These are phyloP conservation scores for Pleurotus sapidus DNA, from an alignment of 768 basidiomycete genomes.

Conservation along the genomic window DNA sequence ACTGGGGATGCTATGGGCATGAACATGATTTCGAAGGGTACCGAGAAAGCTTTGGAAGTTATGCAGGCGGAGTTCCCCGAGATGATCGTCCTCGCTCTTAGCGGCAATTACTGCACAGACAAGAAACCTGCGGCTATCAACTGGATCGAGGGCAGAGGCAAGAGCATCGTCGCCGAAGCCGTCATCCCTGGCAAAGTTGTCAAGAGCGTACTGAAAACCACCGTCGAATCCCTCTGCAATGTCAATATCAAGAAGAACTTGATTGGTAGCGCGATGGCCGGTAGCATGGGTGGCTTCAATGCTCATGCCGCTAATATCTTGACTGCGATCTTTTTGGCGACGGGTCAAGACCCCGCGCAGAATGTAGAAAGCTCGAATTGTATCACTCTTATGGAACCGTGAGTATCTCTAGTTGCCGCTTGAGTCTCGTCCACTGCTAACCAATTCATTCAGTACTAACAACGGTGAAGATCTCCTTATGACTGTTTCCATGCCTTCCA, in stretches of 20 bases:
- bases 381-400: constrained; percentile 99
- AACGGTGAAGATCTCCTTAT: constrained; percentile 88
- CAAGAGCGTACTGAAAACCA: constrained; percentile 91
- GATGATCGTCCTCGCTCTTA: constrained; percentile 88
- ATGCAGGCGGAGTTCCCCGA: constrained; percentile 81
- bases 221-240: constrained; percentile 83
- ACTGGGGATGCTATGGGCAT: constrained; percentile 99
- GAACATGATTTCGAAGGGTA: constrained; percentile 99
- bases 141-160: constrained; percentile 99
- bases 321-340: constrained; percentile 93
- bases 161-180: constrained; percentile 96
- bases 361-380: constrained; percentile 99
- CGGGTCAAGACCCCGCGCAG: constrained; percentile 98
- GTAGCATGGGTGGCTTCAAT: constrained; percentile 96
- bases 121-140: constrained; percentile 99
- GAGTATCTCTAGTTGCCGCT: constrained; percentile 33
- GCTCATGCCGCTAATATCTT: constrained; percentile 98
- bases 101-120: constrained; percentile 98
- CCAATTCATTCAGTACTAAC: constrained; percentile 58
- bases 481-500: constrained; percentile 97
- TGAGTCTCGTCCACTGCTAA: not conserved
- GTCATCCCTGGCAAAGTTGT: constrained; percentile 88
- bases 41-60: constrained; percentile 87
- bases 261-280: constrained; percentile 97
- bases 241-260: constrained; percentile 97